Conservation (phyloP, 331 rosid genomes). For the Pyracantha coccinea region DNA sequence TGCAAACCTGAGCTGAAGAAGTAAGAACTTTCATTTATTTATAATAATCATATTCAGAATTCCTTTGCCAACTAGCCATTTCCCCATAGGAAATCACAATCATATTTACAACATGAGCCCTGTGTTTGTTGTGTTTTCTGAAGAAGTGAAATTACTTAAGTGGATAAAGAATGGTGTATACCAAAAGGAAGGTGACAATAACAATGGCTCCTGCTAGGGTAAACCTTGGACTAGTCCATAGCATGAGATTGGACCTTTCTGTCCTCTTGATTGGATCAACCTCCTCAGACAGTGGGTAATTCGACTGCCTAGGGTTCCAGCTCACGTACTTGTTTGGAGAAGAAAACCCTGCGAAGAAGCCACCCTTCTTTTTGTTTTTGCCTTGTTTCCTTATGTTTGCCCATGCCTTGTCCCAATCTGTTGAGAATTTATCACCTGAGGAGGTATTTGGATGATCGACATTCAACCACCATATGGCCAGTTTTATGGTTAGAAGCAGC, state of each 20-base stretch:
- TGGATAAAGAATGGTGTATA: constrained; percentile 82
- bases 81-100: not conserved
- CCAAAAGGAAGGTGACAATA: constrained; percentile 58
- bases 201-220: constrained; percentile 71
- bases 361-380: constrained; percentile 51
- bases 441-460: not conserved
- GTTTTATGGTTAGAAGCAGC: not conserved
- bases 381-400: constrained; percentile 52
- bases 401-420: constrained; percentile 98
- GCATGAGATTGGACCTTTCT: constrained; percentile 77
- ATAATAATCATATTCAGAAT: not conserved
- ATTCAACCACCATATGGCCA: not conserved
- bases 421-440: constrained; percentile 66
- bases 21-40: not conserved
- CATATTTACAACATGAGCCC: constrained; percentile 2
- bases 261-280: constrained; percentile 85
- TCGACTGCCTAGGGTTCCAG: constrained; percentile 71
- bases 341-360: constrained; percentile 51
- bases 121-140: not conserved
- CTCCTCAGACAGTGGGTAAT: constrained; percentile 79
- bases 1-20: not conserved
- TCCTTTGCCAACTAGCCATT: not conserved
- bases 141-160: constrained; percentile 31
- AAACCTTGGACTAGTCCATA: constrained; percentile 87
- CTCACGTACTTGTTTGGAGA: constrained; percentile 82